A percentile compares a stretch with the other conserved stretches of the same genome.
phyloP scores from a whole-genome alignment of 345 rosid genomes.

The Salix udensis region DNA sequence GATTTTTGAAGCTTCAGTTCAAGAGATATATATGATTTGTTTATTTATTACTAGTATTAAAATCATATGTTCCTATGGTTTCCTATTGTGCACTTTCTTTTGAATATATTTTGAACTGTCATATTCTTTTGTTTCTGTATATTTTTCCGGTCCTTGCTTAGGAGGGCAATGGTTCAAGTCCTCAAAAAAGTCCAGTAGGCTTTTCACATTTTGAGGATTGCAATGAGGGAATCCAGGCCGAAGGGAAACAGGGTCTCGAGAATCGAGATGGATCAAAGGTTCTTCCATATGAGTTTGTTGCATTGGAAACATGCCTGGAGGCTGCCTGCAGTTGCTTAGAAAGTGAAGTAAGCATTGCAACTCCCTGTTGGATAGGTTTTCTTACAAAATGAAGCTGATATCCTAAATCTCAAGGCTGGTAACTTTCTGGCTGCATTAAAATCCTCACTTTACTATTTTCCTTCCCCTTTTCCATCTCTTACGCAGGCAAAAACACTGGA shows the following conservation, averaged over 20 bases:
- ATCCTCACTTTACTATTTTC: not conserved
- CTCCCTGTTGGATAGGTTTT: not conserved
- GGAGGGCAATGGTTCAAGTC: slow-evolving; percentile 48
- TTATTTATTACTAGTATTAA: not conserved
- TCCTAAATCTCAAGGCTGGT: not conserved
- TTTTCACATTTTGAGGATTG: slow-evolving; percentile 27
- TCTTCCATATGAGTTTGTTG: slow-evolving; percentile 70
- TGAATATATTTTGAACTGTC: not conserved
- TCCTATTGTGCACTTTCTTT: not conserved
- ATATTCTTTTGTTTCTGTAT: slow-evolving; percentile 3
- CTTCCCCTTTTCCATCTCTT: slow-evolving; percentile 8
- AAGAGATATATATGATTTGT: not conserved
- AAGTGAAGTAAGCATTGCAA: slow-evolving; percentile 38
- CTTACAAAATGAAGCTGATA: slow-evolving; percentile 42
- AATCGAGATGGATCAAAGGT: slow-evolving; percentile 51
- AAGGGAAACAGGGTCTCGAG: slow-evolving; percentile 57
- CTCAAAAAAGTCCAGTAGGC: slow-evolving; percentile 29
- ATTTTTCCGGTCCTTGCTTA: slow-evolving; percentile 9
- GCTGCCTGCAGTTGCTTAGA: slow-evolving; percentile 68
- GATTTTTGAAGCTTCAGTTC: not conserved
- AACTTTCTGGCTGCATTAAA: not conserved
- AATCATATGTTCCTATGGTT: not conserved
- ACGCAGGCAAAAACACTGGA: slow-evolving; percentile 56
- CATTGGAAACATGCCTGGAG: slow-evolving; percentile 68
- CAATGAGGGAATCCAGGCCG: slow-evolving; percentile 40